Percentiles rank a stretch among this genome's conserved stretches.
phyloP scores from a whole-genome alignment of 1,139 yeast genomes.

The Pneumocystis wakefieldiae region DNA sequence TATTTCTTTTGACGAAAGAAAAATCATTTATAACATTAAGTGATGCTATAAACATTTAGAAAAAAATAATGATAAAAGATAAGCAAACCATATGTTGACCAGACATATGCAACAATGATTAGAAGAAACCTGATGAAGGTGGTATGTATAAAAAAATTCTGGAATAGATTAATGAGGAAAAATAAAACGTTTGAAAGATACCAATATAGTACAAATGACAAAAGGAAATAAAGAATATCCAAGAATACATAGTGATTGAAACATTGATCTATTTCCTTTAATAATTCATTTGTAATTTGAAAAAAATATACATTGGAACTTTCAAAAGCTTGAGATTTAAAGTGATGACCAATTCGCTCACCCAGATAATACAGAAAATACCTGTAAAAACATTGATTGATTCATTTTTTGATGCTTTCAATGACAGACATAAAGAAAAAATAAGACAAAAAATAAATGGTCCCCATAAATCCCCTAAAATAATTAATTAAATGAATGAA shows the following conservation, averaged over 20 bases:
- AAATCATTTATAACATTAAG: conserved; percentile 50
- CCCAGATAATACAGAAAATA: conserved; percentile 44
- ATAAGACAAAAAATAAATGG: conserved; percentile 59
- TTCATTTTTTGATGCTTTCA: conserved; percentile 28
- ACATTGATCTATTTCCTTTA: conserved; percentile 31
- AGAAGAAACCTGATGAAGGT: conserved; percentile 42
- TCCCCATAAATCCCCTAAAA: conserved; percentile 72
- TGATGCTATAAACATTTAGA: conserved; percentile 29
- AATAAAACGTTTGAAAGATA: conserved; percentile 37
- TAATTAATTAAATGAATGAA: background rate
- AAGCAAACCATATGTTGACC: conserved; percentile 43
- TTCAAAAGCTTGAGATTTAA: conserved; percentile 64
- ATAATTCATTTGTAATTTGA: background rate
- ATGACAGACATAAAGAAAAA: conserved; percentile 39
- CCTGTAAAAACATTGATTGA: conserved; percentile 45
- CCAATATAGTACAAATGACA: conserved; percentile 28
- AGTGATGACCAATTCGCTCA: conserved; percentile 39
- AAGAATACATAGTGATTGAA: conserved; percentile 66
- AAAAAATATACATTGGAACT: conserved; percentile 24
- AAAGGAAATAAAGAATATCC: conserved; percentile 76
- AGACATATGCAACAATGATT: conserved; percentile 39
- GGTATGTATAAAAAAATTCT: conserved; percentile 31
- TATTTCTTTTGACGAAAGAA: conserved; percentile 57
- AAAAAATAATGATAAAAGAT: background rate
- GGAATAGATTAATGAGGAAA: conserved; percentile 18